Evolutionary conservation across 2,329 filamentous ascomycete species (phyloP), one percentile per base, ranked within the genome.

Genomic region (Trichoderma sp.): DNA sequence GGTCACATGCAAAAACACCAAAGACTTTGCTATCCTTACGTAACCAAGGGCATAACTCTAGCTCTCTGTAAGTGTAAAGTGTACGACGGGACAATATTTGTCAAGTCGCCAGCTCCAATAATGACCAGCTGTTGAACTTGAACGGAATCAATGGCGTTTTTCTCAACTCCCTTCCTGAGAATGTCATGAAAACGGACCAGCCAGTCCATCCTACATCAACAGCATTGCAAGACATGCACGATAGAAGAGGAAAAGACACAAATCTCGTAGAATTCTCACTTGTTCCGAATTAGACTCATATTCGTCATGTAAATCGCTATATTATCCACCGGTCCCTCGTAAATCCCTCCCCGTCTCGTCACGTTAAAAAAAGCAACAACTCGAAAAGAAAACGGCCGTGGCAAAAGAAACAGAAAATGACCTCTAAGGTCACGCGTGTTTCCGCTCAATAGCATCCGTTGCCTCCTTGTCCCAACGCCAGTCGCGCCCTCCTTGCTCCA

Each of bases 401-500:
- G 34, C 30, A 51, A 51, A 43, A 70, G 63, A n/a, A 62, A 51
- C 8, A 70, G 11, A 65, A 64, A 64, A 32, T 6, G 26, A 11
- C 47, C 43, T 51, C 60, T 26, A 32, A 53, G 15, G 32, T 11
- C 28, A 51, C 30, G 21, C 51, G 53, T 32, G 15, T 32, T 24
- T 61, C 51, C 63, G 56, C 21, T 39, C 39, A 51, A 39, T 24
- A 24, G 47, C 56, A 72, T 68, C 66, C 66, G 8, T 72, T 53
- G 47, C 34, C 47, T 14, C 60, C 71, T 47, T 66, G 68, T 66
- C 67, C 57, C 34, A 71, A 72, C 70, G 71, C 71, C 71, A 66
- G 36, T 32, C 39, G 56, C 30, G 18, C 66, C 21, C 18, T 12
- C 66, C 26, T 32, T 51, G 15, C 32, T 30, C 47, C 51, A n/a